Evolutionary conservation across 2,329 filamentous ascomycete species (phyloP).

Genomic region (Chrysoporthe deuterocubensis): DNA sequence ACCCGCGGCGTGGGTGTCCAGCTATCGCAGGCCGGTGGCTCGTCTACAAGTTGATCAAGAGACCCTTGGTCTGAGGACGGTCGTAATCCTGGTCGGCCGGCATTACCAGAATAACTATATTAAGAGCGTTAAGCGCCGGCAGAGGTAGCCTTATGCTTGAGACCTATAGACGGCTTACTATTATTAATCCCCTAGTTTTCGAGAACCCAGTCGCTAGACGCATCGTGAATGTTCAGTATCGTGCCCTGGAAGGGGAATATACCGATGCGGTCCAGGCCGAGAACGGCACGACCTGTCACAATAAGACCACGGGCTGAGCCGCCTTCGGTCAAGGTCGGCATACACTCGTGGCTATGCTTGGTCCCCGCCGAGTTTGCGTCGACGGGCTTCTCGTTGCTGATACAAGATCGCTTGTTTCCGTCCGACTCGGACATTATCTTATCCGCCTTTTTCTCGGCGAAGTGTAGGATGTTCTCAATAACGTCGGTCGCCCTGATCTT

Average conservation of each 20-base stretch:
- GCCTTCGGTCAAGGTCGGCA: constrained; percentile 95
- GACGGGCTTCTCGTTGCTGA: constrained; percentile 96
- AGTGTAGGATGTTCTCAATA: constrained; percentile 90
- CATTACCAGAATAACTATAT: constrained; percentile 98
- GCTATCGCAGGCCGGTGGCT: no score
- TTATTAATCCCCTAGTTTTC: constrained; percentile 98
- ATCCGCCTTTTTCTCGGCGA: constrained; percentile 94
- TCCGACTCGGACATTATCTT: constrained; percentile 94
- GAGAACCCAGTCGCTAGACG: constrained; percentile 90
- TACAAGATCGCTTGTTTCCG: constrained; percentile 85
- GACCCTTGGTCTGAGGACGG: no score
- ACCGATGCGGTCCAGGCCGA: constrained; percentile 91
- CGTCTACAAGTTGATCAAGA: no score
- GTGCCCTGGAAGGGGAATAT: constrained; percentile 98
- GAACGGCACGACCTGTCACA: constrained; percentile 87
- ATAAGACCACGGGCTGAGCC: constrained; percentile 97
- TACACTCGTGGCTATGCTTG: constrained; percentile 86
- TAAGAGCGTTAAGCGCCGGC: constrained; percentile 86
- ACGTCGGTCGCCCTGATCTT: constrained; percentile 88
- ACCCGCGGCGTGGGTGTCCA: no score
- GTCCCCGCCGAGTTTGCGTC: constrained; percentile 98
- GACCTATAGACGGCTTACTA: constrained; percentile 96
- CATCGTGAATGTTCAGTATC: constrained; percentile 95
- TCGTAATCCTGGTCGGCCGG: constrained; percentile 99
- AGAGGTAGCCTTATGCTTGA: constrained; percentile 97